Evolutionary conservation across 2,329 filamentous ascomycete genomes (phyloP), one percentile per base, ranked within the genome.

Genomic region (Phoma sp.): DNA sequence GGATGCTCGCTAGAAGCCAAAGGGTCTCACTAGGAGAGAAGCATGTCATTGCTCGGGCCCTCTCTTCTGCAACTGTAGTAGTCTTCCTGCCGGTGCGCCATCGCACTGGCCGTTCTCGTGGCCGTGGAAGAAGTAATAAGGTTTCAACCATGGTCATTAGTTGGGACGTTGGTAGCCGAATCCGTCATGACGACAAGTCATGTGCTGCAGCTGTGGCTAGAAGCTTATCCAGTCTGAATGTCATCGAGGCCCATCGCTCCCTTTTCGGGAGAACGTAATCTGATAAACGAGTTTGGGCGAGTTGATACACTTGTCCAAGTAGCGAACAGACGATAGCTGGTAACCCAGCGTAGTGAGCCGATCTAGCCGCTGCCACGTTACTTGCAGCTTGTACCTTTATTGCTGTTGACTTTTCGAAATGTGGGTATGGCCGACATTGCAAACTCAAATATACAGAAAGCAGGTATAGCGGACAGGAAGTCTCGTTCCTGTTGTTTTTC

Each of bases 1-100:
- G 61, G 60, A 57, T 61, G 59, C 60, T 54, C 51, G 54, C 59
- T 62, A 55, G 55, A 64, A 64, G 54, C 50, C 61, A 56, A 39
- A 58, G 52, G 48, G 55, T 59, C 54, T 67, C 63, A 69, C 62
- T 65, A 64, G 44, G 50, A 55, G 41, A 49, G 41, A 44, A 45
- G 62, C 55, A 62, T 61, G 39, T 56, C 31, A 44, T 61, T 43
- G 61, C 58, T 62, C 55, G 40, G 43, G 50, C 38, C 51, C 45
- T 29, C 19, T 46, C 36, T 54, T 46, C 46, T 64, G 58, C 62
- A 64, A 65, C 41, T 54, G 53, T 59, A 61, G 57, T 57, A 51
- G 53, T 44, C 35, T 43, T 29, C 45, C 48, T 60, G 29, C 55
- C 51, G 45, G 43, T 43, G 47, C 44, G 37, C 27, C 45, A 60